Conservation (phyloP, 1,139 yeast species). For the Suhomyces atakaporum region DNA sequence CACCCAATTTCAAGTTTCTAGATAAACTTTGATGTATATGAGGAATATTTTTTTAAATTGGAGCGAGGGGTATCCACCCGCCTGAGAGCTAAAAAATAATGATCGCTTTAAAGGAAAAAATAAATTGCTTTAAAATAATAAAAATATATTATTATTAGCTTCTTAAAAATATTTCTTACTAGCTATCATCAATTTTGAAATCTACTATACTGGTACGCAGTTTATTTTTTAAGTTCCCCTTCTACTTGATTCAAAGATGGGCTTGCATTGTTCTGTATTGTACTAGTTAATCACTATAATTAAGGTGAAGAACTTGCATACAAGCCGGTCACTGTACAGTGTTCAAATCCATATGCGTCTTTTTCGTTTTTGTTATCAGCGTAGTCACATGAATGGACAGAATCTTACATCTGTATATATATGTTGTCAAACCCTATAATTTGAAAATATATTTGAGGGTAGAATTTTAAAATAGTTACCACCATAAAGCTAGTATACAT, state of each 20-base stretch:
- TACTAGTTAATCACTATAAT: constrained; percentile 9
- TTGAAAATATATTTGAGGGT: constrained; percentile 2
- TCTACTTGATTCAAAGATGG: constrained; percentile 1
- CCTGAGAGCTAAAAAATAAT: constrained; percentile 1
- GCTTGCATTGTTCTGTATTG: constrained; percentile 7
- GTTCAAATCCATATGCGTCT: constrained; percentile 6
- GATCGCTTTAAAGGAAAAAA: background rate
- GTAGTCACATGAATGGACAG: constrained; percentile 12
- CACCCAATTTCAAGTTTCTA: constrained; percentile 10
- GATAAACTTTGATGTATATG: constrained; percentile 3
- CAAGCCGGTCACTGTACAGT: constrained; percentile 6
- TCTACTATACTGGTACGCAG: constrained; percentile 1
- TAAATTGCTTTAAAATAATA: background rate
- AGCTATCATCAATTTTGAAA: too few relatives aligned
- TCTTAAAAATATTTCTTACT: too few relatives aligned
- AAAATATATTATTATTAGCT: too few relatives aligned
- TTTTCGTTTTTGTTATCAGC: constrained; percentile 10
- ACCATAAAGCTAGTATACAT: background rate
- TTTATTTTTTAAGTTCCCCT: constrained; percentile 2
- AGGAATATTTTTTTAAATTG: constrained; percentile 3
- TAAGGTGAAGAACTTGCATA: constrained; percentile 10
- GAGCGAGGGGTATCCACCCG: constrained; percentile 3
- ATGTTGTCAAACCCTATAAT: constrained; percentile 4
- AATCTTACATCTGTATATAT: constrained; percentile 8
- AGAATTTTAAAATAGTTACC: background rate